Evolutionary conservation across 257 asterid genomes (phyloP).

Genomic region (Scutellaria minor): DNA sequence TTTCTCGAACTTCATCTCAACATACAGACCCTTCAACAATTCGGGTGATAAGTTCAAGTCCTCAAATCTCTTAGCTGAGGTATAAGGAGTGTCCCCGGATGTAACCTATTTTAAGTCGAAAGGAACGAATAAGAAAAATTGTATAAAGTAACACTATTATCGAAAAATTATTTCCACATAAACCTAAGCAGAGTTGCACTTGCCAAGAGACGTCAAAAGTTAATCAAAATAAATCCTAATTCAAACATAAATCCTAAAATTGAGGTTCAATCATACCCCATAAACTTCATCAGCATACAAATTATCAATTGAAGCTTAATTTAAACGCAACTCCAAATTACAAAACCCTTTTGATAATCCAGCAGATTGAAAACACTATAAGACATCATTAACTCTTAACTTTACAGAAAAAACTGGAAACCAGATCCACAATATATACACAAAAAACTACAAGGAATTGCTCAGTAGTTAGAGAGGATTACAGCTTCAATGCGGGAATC

Average conservation of each 20-base stretch:
- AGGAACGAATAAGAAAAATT: constrained; percentile 11
- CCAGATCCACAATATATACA: constrained; percentile 28
- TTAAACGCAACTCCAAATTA: not conserved
- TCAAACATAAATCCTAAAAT: constrained; percentile 26
- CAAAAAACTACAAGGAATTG: not conserved
- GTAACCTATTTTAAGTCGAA: constrained; percentile 55
- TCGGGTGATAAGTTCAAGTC: constrained; percentile 77
- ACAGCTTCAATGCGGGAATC: constrained; percentile 62
- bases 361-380: not conserved
- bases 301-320: constrained; percentile 4
- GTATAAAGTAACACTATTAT: not conserved
- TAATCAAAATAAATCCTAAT: constrained; percentile 1
- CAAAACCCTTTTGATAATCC: not conserved
- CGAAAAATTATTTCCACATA: not conserved
- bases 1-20: constrained; percentile 80
- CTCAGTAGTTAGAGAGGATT: constrained; percentile 20
- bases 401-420: not conserved
- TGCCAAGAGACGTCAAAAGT: not conserved
- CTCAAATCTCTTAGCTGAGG: constrained; percentile 81
- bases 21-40: constrained; percentile 77
- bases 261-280: constrained; percentile 25
- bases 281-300: not conserved
- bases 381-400: constrained; percentile 3
- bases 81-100: constrained; percentile 75
- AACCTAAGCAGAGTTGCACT: not conserved